Conservation (phyloP, 345 rosid species). For the Hirschfeldia incana region DNA sequence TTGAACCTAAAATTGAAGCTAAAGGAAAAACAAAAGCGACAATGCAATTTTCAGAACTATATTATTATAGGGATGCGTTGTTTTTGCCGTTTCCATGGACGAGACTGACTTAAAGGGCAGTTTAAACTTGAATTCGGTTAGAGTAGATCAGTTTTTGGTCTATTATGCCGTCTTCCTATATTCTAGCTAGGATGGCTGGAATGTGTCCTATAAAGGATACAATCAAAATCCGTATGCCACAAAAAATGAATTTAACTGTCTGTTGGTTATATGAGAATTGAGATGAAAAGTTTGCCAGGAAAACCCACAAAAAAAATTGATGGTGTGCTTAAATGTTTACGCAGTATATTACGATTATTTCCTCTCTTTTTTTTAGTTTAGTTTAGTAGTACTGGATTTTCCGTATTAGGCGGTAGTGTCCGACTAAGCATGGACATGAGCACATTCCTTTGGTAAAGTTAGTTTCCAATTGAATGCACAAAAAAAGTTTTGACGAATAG, state of each 20-base stretch:
- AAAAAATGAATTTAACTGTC: neutral
- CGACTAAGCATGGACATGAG: neutral
- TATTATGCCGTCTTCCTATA: constrained; percentile 22
- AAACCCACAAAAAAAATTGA: neutral
- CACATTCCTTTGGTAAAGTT: neutral
- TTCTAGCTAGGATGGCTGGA: constrained; percentile 6
- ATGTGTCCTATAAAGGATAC: neutral
- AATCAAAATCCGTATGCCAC: neutral
- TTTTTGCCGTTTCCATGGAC: constrained; percentile 18
- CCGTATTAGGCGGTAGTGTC: neutral
- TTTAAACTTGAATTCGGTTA: neutral
- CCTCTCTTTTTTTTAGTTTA: neutral
- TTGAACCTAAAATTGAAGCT: neutral
- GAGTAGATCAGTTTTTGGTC: neutral
- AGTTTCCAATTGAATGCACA: neutral
- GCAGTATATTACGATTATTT: neutral
- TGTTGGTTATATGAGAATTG: neutral
- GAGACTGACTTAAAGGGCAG: neutral
- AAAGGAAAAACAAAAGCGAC: neutral
- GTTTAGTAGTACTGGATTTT: neutral
- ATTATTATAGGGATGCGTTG: neutral
- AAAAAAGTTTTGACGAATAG: neutral
- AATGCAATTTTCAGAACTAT: neutral
- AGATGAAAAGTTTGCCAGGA: neutral
- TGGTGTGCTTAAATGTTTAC: neutral